Conservation (phyloP, 2,329 filamentous ascomycete genomes). For the Diaporthe destruens region DNA sequence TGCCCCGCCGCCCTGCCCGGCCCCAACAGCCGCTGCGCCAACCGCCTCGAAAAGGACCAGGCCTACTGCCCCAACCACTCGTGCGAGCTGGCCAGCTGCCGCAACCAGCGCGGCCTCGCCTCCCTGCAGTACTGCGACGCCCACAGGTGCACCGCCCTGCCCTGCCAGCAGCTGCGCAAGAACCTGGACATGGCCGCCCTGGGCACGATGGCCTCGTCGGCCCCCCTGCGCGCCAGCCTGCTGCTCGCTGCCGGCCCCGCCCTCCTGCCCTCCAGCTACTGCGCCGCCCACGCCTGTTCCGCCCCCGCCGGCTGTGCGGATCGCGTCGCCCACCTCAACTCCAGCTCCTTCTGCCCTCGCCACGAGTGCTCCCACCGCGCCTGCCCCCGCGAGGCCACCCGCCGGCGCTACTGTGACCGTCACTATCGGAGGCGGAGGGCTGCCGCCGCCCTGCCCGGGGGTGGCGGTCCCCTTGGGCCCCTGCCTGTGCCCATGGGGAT, state of each 20-base stretch:
- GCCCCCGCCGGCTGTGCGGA: slow-evolving; percentile 34
- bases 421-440: slow-evolving; percentile 20
- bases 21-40: slow-evolving; percentile 32
- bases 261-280: slow-evolving; percentile 28
- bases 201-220: background rate
- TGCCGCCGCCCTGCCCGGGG: background rate
- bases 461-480: slow-evolving; percentile 15
- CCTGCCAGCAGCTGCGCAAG: slow-evolving; percentile 42
- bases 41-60: slow-evolving; percentile 17
- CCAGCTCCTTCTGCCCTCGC: slow-evolving; percentile 27
- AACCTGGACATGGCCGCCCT: slow-evolving; percentile 33
- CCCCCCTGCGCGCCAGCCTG: slow-evolving; percentile 6
- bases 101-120: slow-evolving; percentile 32
- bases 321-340: slow-evolving; percentile 18
- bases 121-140: slow-evolving; percentile 44
- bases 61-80: slow-evolving; percentile 40
- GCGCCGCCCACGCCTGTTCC: slow-evolving; percentile 37
- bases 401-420: slow-evolving; percentile 28
- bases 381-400: slow-evolving; percentile 24
- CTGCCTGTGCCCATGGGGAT: background rate
- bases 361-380: slow-evolving; percentile 33
- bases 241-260: background rate
- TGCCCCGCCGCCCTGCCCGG: slow-evolving; percentile 32
- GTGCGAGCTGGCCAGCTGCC: slow-evolving; percentile 39
- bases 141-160: slow-evolving; percentile 45